These are phyloP conservation scores for Coelastrella sp. DNA, from an alignment of 139 green algal species.

Conservation along the genomic window DNA sequence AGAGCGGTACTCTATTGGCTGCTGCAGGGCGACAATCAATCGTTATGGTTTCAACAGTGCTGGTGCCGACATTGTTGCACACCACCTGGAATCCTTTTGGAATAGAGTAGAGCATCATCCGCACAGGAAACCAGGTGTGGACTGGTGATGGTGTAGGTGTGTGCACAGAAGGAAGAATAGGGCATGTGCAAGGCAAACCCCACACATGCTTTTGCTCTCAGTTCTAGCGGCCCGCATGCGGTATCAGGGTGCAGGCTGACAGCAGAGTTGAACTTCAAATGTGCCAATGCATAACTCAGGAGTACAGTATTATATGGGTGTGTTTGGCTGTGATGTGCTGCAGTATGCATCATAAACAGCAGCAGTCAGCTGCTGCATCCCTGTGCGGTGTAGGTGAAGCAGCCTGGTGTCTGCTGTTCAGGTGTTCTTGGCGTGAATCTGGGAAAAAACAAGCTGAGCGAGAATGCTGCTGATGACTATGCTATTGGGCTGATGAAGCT, in stretches of 20 bases:
- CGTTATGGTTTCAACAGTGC: slow-evolving; percentile 98
- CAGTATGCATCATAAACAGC: no score
- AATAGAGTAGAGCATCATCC: slow-evolving; percentile 44
- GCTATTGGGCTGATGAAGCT: slow-evolving; percentile 77
- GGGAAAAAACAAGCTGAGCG: slow-evolving; percentile 97
- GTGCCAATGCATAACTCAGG: no score
- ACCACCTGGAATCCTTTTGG: slow-evolving; percentile 72
- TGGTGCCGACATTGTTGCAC: slow-evolving; percentile 81
- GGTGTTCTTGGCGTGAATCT: slow-evolving; percentile 94
- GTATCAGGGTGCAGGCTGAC: no score
- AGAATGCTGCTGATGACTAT: slow-evolving; percentile 92
- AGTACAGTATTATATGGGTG: no score
- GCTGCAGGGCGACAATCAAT: slow-evolving; percentile 92
- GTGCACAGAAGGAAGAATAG: no score
- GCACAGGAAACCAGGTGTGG: slow-evolving; percentile 51
- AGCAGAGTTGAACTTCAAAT: no score
- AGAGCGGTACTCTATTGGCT: neutral
- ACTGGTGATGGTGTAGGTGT: neutral
- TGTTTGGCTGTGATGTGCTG: no score
- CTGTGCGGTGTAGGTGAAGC: no score
- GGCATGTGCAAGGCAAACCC: no score
- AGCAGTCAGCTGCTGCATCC: no score
- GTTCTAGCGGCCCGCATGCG: no score
- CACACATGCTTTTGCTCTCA: no score
- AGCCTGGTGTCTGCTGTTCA: slow-evolving; percentile 33